Evolutionary conservation across 169 alveolate genomes (phyloP), one percentile per base, ranked within the genome.

Genomic region (Plasmodium inui): DNA sequence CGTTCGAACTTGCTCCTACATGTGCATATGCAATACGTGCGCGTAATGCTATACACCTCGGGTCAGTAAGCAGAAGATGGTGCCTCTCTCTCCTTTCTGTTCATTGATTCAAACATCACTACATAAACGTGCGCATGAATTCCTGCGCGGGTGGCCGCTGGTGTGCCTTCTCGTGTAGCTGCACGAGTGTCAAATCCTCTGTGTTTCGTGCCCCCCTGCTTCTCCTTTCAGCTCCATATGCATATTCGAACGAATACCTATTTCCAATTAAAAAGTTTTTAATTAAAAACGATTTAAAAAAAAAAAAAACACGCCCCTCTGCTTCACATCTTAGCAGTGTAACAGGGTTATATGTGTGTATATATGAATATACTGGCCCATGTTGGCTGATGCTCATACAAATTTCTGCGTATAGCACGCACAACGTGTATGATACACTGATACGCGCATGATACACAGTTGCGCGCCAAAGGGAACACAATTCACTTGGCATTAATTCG

Each of bases 251-350:
- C 17, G 76, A 67, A 67, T 67, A n/a, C 76, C 76, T 67, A 67
- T 67, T 67, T 22, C 17, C 76, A 67, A 67, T 28, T 28, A 28
- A 67, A 67, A 67, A 26, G 41, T 80, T 80, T 46, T 74, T 79
- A 32, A 79, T 80, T 80, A 39, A 80, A n/a, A n/a, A 80, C 61
- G 37, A 41, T 41, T 39, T 80, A 46, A 80, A 80, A 80, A 80
- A 67, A 55, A 17, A 2, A 76, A 17, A 79, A 19, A 0, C 34
- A 78, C n/a, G 55, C 26, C 34, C 28, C n/a, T 78, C 41, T 26
- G n/a, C 37, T 80, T 46, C 46, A 80, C 85, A 34, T 32, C 14
- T 74, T 74, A 34, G 57, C 83, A 67, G n/a, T 67, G 76, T 67
- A 67, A 67, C 30, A 19, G 76, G 30, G 17, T 19, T 67, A 50